Conservation (phyloP, 306 rosid species). For the Sicyos edulis region DNA sequence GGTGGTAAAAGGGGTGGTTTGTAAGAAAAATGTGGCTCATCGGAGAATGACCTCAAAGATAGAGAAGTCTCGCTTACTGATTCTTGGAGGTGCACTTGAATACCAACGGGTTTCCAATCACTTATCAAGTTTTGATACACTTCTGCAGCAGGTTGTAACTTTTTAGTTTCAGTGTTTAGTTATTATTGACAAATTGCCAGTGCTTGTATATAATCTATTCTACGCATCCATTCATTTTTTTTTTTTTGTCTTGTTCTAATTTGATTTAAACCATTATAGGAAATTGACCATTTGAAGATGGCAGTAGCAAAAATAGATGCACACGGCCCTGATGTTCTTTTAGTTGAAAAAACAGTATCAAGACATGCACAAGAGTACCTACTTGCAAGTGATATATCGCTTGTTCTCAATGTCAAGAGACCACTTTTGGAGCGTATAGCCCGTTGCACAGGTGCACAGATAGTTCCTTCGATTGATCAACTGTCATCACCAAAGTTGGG, state of each 20-base stretch:
- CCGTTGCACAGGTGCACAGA: constrained; percentile 91
- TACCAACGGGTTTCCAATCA: constrained; percentile 84
- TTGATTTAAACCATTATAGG: constrained; percentile 39
- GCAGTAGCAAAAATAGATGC: constrained; percentile 91
- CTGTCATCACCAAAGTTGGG: constrained; percentile 76
- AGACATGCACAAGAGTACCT: constrained; percentile 90
- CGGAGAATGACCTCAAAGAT: constrained; percentile 85
- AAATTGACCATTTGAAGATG: constrained; percentile 97
- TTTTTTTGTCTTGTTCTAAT: background rate
- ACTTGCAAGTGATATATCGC: constrained; percentile 82
- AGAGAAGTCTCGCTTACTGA: constrained; percentile 71
- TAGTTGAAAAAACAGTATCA: constrained; percentile 97
- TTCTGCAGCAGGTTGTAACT: constrained; percentile 89
- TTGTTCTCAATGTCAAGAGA: constrained; percentile 85
- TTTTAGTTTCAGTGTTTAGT: constrained; percentile 11
- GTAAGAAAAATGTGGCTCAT: constrained; percentile 95
- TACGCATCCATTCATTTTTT: background rate
- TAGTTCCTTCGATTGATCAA: constrained; percentile 80
- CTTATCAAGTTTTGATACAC: constrained; percentile 90
- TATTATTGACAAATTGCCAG: constrained; percentile 14
- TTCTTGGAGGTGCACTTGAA: constrained; percentile 99
- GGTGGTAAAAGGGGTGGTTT: constrained; percentile 95
- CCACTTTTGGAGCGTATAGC: constrained; percentile 89
- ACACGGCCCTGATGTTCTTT: constrained; percentile 71
- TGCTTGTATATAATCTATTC: background rate